Percentiles rank a stretch among this genome's conserved stretches.
Evolutionary conservation across 345 rosid species (phyloP).

Genomic region (Garcia nutans): DNA sequence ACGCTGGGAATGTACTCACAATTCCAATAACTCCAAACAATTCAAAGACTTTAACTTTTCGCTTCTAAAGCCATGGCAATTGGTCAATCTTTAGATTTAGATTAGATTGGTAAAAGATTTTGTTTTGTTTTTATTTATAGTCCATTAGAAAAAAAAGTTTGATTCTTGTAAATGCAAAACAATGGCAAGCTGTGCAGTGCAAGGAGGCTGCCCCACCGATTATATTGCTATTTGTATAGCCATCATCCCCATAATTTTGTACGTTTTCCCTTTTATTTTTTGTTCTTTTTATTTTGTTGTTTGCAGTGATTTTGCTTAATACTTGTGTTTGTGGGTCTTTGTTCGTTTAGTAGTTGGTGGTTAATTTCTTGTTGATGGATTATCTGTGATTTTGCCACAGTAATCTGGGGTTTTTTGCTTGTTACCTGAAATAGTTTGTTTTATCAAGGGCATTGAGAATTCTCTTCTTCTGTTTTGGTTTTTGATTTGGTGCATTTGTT

Average conservation of each 20-base stretch:
- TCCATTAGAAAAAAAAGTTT: background rate
- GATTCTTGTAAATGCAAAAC: constrained; percentile 18
- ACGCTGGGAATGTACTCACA: background rate
- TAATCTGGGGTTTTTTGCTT: background rate
- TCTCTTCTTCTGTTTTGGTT: background rate
- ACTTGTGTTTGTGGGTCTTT: background rate
- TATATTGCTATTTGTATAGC: constrained; percentile 69
- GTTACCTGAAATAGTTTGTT: background rate
- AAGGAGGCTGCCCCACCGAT: constrained; percentile 90
- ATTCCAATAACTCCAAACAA: background rate
- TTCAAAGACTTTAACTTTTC: constrained; percentile 5
- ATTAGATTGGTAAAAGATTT: background rate
- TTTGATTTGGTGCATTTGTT: background rate
- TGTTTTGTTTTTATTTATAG: background rate
- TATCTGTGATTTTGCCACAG: background rate
- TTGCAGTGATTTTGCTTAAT: constrained; percentile 1
- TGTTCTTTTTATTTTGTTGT: background rate
- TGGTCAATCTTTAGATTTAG: constrained; percentile 5
- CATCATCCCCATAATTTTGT: constrained; percentile 56
- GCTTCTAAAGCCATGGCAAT: background rate
- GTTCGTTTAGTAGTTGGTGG: background rate
- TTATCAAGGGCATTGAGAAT: background rate
- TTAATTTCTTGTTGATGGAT: background rate
- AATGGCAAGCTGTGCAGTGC: constrained; percentile 52
- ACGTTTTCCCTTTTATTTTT: constrained; percentile 13